Conservation (phyloP, 768 basidiomycete species). For the Sutorius australiensis region DNA sequence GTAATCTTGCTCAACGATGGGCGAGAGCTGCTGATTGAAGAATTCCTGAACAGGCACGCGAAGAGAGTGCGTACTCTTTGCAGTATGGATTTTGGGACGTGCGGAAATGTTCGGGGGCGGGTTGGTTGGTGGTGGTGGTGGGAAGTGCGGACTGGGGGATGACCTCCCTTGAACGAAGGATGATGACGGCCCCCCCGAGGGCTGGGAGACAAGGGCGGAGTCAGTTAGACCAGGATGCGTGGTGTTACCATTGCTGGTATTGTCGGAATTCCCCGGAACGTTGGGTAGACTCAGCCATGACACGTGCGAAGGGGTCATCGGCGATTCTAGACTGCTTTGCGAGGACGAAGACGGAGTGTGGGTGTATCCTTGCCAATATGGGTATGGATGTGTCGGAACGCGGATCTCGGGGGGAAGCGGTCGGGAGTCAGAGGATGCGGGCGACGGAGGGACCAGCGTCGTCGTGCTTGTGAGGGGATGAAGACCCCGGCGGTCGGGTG, state of each 20-base stretch:
- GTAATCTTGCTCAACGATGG: constrained; percentile 65
- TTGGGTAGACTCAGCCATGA: constrained; percentile 33
- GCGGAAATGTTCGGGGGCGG: constrained; percentile 26
- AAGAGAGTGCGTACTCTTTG: constrained; percentile 42
- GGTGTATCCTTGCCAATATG: constrained; percentile 32
- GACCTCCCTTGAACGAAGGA: constrained; percentile 17
- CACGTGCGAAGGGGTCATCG: constrained; percentile 36
- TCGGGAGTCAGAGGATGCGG: constrained; percentile 15
- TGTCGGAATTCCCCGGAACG: constrained; percentile 4
- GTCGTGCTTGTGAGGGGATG: constrained; percentile 22
- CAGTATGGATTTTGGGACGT: constrained; percentile 32
- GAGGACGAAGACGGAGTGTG: constrained; percentile 31
- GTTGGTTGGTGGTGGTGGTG: constrained; percentile 31
- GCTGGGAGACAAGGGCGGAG: not conserved
- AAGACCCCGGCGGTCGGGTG: constrained; percentile 11
- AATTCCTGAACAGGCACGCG: constrained; percentile 35
- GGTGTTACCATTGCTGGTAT: constrained; percentile 3
- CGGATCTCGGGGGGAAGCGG: constrained; percentile 32
- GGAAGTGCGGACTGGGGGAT: constrained; percentile 32
- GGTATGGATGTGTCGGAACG: constrained; percentile 32
- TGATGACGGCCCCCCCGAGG: constrained; percentile 7
- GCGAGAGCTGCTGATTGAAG: constrained; percentile 48
- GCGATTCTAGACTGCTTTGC: constrained; percentile 31
- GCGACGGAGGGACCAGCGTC: constrained; percentile 13
- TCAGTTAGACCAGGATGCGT: constrained; percentile 1